Evolutionary conservation across 805 yeast genomes (phyloP).

Genomic region (Candida taoyuanica): DNA sequence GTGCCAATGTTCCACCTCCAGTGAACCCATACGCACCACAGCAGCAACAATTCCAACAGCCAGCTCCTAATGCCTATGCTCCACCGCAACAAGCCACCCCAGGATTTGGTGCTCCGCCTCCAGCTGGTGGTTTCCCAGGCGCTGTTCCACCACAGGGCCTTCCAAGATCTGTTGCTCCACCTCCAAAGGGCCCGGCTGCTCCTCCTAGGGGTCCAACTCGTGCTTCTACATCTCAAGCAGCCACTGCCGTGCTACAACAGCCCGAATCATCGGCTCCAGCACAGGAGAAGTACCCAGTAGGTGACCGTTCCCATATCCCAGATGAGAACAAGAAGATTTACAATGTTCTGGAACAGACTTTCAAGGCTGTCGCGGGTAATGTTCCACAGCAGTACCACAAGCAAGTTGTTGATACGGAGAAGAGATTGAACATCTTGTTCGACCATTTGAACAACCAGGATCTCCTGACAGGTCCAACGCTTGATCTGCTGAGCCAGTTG

Average conservation of each 20-base stretch:
- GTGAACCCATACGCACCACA: constrained; percentile 39
- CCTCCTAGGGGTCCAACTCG: constrained; percentile 15
- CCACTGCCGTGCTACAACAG: background rate
- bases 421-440: constrained; percentile 70
- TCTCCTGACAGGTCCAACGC: constrained; percentile 51
- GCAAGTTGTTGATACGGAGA: constrained; percentile 77
- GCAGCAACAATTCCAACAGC: constrained; percentile 11
- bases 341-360: constrained; percentile 47
- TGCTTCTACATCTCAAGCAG: constrained; percentile 6
- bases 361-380: constrained; percentile 71
- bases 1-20: constrained; percentile 24
- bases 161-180: constrained; percentile 14
- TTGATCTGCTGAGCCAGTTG: constrained; percentile 48
- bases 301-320: constrained; percentile 68
- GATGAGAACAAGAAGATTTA: constrained; percentile 53
- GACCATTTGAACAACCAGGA: constrained; percentile 76
- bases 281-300: constrained; percentile 43
- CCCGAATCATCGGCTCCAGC: constrained; percentile 12
- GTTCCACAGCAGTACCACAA: constrained; percentile 70
- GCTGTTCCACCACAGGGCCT: constrained; percentile 29
- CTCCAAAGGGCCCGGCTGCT: constrained; percentile 11
- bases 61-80: constrained; percentile 27
- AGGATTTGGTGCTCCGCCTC: constrained; percentile 6
- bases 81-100: constrained; percentile 6
- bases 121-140: constrained; percentile 13